phyloP scores from a whole-genome alignment of 331 rosid species.

The Ulmus americana region DNA sequence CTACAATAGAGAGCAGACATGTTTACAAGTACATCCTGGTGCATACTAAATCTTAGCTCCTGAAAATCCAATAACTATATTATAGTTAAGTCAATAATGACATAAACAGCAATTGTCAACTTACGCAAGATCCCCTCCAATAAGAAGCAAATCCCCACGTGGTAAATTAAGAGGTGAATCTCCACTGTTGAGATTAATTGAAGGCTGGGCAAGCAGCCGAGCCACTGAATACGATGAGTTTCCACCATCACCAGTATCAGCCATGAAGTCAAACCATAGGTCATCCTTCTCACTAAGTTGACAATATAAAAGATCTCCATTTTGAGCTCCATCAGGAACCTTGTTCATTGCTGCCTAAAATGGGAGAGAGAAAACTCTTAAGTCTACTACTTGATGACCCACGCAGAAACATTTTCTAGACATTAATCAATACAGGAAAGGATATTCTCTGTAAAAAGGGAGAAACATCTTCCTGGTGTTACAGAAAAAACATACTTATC shows the following conservation, averaged over 20 bases:
- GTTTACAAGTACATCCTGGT: neutral
- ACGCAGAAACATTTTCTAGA: neutral
- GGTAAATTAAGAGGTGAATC: constrained; percentile 52
- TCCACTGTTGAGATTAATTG: constrained; percentile 41
- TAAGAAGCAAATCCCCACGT: constrained; percentile 79
- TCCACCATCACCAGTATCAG: constrained; percentile 99
- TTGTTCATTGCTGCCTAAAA: constrained; percentile 92
- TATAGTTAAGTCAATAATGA: constrained; percentile 12
- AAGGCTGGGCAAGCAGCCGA: constrained; percentile 84
- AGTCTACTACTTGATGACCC: neutral
- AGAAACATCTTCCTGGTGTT: neutral
- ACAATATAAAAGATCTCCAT: constrained; percentile 60
- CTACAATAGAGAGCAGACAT: constrained; percentile 30
- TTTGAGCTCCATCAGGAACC: constrained; percentile 51
- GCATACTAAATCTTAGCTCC: no score
- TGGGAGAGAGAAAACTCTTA: constrained; percentile 4
- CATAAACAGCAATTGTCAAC: constrained; percentile 30
- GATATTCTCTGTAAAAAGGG: constrained; percentile 22
- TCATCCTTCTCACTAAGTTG: constrained; percentile 72
- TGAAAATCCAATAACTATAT: neutral
- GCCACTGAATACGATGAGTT: constrained; percentile 92
- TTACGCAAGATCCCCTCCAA: constrained; percentile 99
- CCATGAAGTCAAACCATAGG: constrained; percentile 97
- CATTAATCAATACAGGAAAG: no score
- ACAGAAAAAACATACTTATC: neutral